Evolutionary conservation across 1,284 basidiomycete genomes (phyloP), one percentile per base, ranked within the genome.

Genomic region (Irpex rosettiformis): DNA sequence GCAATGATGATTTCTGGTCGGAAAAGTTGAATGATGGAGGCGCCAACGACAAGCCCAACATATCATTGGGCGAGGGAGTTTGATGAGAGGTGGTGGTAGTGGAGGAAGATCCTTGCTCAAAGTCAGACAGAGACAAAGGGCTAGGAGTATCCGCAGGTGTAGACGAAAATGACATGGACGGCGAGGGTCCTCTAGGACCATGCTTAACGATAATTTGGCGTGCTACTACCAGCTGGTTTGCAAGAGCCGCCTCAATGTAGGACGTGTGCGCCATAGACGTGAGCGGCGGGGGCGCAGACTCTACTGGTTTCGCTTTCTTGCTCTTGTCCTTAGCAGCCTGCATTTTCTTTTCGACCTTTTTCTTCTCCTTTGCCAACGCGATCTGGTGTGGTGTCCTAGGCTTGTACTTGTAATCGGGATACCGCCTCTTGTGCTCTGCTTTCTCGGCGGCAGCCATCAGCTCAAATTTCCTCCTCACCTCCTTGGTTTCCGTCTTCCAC

Each of bases 401-500:
- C 56, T 80, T 76, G 68, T 86, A 94, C 57, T 84, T 83, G 73
- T 94, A 94, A 51, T 79, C 76, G 0, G 93, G 93, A 65, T 88
- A 89, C 63, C 74, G 69, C 2, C 68, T 65, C 48, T 77, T 74
- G 68, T 94, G 93, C 68, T 88, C 82, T 0, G 77, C 74, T 72
- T 93, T 94, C 59, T 76, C 81, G 53, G 79, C 69, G 51, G 89
- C 87, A 0, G 90, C 89, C 61, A 80, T 71, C n/a, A 78, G 73
- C 67, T 94, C 91, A 69, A 86, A 96, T n/a, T 80, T 66, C 2
- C 73, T 73, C 64, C 81, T 83, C 55, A 85, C 77, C 0, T 76
- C 73, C 0, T 77, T 72, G 0, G 73, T 53, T 66, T 91, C 91
- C 2, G 73, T 69, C 65, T 76, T 84, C 94, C 94, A 96, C 77